phyloP scores from a whole-genome alignment of 768 basidiomycete genomes.

The Plicaturopsis crispa region DNA sequence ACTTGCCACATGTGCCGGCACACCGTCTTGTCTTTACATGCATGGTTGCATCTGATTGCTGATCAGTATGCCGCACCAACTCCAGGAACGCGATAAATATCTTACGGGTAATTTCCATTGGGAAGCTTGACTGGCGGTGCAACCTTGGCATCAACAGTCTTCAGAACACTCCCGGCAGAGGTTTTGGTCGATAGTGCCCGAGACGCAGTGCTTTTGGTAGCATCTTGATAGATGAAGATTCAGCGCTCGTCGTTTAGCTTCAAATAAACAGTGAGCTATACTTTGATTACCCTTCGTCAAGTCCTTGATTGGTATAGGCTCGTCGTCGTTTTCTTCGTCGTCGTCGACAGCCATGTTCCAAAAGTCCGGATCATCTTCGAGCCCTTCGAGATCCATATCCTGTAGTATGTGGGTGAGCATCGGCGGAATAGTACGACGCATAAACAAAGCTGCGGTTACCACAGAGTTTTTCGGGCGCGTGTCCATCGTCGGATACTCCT shows the following conservation, averaged over 20 bases:
- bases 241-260: too few species aligned
- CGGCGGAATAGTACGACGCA: too few species aligned
- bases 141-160: not conserved
- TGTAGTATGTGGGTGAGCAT: slow-evolving; percentile 18
- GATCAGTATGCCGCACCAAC: not conserved
- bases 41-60: slow-evolving; percentile 63
- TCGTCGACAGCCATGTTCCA: slow-evolving; percentile 41
- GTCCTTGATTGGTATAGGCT: slow-evolving; percentile 23
- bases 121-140: slow-evolving; percentile 32
- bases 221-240: too few species aligned
- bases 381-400: slow-evolving; percentile 60
- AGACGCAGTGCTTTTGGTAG: too few species aligned
- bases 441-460: slow-evolving; percentile 25
- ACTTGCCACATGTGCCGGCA: slow-evolving; percentile 75
- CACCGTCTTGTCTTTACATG: slow-evolving; percentile 68
- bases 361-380: slow-evolving; percentile 64
- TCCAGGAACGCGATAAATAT: not conserved
- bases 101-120: slow-evolving; percentile 62
- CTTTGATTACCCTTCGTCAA: too few species aligned
- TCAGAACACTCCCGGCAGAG: not conserved
- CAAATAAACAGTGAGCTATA: too few species aligned
- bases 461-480: slow-evolving; percentile 62
- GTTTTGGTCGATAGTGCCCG: too few species aligned
- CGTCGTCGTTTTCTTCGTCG: slow-evolving; percentile 10
- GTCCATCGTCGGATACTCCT: slow-evolving; percentile 57